Evolutionary conservation across 2,329 filamentous ascomycete genomes (phyloP), one percentile per base, ranked within the genome.

Genomic region (Cordyceps sp.): DNA sequence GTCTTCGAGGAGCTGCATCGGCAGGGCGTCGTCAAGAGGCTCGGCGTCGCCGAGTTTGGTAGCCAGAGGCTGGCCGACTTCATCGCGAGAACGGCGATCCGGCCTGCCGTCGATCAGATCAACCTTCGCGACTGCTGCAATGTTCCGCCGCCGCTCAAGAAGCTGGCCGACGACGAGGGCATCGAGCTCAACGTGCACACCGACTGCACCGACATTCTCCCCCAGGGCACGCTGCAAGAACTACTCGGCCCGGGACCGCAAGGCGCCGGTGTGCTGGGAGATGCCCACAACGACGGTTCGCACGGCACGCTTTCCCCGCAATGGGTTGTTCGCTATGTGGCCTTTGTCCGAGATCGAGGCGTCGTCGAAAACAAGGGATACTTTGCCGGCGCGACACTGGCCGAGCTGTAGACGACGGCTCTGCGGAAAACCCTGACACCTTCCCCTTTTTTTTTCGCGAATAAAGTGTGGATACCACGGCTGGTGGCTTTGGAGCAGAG

Each of bases 311-410:
- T 96, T 30, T 69, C 73, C 36, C 86, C 90, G 19, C 76, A 88
- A 50, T 98, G 90, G 88, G 90, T 96, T 19, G 78, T 88, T 42
- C 93, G 96, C 52, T 98, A 98, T 52, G 94, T 88, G 24, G 90
- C 90, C 2, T 88, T 96, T 36, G 83, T 96, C 26, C 80, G 81
- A 53, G 80, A 96, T 51, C 68, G 90, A 33, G 90, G 90, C 12
- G 90, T 98, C 8, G 88, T 98, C 41, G 90, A 98, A 63, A 93
- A 90, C 51, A 98, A 96, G 62, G 90, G 90, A 7, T 96, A 94
- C 55, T 94, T 94, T 61, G 88, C 88, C 2, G 73, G 76, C 15
- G 88, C 86, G 4, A 77, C 84, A 48, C 55, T 90, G 41, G 20
- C 33, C 19, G 29, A 29, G 13, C 23, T 4, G 7, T 39, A 38